Conservation (phyloP, 225 moss, liverwort and hornwort species). For the Polytrichum formosum region DNA sequence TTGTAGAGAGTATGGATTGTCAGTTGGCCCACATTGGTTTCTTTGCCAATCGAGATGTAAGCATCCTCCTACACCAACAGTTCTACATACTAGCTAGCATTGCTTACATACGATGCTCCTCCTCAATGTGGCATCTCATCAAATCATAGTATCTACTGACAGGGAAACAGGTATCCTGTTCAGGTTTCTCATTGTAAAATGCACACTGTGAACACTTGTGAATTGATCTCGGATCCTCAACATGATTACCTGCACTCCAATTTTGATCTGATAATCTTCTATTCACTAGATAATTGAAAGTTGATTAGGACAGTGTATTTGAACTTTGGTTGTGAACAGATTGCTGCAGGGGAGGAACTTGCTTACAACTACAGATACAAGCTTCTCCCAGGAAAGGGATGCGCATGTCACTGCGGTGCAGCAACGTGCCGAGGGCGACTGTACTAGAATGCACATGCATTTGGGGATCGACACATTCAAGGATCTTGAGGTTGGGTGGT, state of each 20-base stretch:
- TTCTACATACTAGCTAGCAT: too few relatives aligned
- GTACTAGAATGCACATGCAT: conserved; percentile 27
- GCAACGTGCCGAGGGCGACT: conserved; percentile 63
- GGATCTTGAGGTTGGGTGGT: conserved; percentile 3
- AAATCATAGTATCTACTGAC: neutral
- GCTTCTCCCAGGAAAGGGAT: conserved; percentile 79
- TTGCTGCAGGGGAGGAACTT: conserved; percentile 73
- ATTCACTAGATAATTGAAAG: too few relatives aligned
- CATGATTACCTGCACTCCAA: too few relatives aligned
- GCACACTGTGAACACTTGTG: neutral
- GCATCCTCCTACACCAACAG: conserved; percentile 5
- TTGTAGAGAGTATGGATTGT: conserved; percentile 88
- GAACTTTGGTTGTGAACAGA: conserved; percentile 37
- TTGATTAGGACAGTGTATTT: neutral
- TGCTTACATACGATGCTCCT: too few relatives aligned
- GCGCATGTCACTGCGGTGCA: conserved; percentile 70
- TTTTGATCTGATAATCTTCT: too few relatives aligned
- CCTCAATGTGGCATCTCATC: too few relatives aligned
- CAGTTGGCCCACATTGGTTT: conserved; percentile 90
- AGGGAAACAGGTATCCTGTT: neutral
- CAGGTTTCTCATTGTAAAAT: neutral
- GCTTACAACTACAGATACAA: conserved; percentile 88
- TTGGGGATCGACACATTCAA: neutral
- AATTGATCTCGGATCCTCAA: too few relatives aligned
- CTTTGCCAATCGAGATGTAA: conserved; percentile 80